phyloP scores from a whole-genome alignment of 805 yeast species.

The Starmerella gropengiesseri region DNA sequence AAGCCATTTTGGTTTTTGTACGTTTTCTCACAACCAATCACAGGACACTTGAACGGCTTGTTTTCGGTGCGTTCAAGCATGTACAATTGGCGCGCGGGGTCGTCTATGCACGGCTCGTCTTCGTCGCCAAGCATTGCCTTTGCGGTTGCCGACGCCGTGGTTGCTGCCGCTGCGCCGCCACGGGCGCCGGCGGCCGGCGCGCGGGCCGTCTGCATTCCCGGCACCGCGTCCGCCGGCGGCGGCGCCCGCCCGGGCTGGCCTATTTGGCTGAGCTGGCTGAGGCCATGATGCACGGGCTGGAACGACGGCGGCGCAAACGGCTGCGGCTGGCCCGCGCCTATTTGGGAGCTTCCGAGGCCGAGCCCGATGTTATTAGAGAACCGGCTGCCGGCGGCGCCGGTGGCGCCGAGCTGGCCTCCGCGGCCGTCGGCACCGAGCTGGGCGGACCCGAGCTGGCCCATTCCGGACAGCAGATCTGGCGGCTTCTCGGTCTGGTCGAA shows the following conservation, averaged over 20 bases:
- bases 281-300: slow-evolving; percentile 15
- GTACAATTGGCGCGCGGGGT: slow-evolving; percentile 89
- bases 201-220: not conserved
- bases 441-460: not conserved
- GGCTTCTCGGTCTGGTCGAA: slow-evolving; percentile 13
- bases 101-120: slow-evolving; percentile 78
- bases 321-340: slow-evolving; percentile 8
- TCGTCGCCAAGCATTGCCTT: slow-evolving; percentile 33
- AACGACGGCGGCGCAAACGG: slow-evolving; percentile 22
- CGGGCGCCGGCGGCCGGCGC: not conserved
- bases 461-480: slow-evolving; percentile 2
- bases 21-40: slow-evolving; percentile 93
- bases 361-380: not conserved
- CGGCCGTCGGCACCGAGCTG: not conserved
- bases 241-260: not conserved
- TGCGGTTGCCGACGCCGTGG: not conserved
- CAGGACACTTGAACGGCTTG: slow-evolving; percentile 95
- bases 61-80: slow-evolving; percentile 86
- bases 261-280: slow-evolving; percentile 5
- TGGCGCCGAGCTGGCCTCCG: not conserved
- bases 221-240: not conserved
- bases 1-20: slow-evolving; percentile 96
- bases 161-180: not conserved
- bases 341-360: not conserved
- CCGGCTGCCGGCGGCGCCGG: not conserved